Conservation (phyloP, 495 filamentous ascomycete species). For the Zalerion maritima region DNA sequence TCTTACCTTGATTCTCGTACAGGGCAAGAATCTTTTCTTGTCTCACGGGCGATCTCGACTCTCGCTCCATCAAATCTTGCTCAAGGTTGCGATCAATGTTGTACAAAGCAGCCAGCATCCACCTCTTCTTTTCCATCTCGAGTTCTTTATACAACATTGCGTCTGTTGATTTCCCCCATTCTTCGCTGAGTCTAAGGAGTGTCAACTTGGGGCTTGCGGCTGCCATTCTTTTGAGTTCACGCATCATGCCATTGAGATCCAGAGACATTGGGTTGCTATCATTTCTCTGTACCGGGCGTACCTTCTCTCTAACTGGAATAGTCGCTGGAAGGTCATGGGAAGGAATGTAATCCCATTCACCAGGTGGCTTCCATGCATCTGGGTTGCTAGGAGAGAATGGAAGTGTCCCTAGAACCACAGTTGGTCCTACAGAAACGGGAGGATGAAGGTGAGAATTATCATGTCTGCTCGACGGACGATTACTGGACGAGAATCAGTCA, state of each 20-base stretch:
- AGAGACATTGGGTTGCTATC: slow-evolving; percentile 10
- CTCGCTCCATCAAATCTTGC: not conserved
- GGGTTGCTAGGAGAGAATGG: slow-evolving; percentile 13
- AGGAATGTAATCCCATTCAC: slow-evolving; percentile 17
- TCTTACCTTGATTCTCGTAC: slow-evolving; percentile 27
- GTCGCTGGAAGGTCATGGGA: not conserved
- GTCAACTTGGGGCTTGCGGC: slow-evolving; percentile 26
- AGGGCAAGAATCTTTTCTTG: slow-evolving; percentile 20
- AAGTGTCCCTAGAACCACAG: not conserved
- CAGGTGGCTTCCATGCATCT: slow-evolving; percentile 28
- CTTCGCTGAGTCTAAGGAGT: slow-evolving; percentile 28
- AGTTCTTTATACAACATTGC: slow-evolving; percentile 23
- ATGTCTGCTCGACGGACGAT: slow-evolving; percentile 8
- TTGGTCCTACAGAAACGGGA: not conserved
- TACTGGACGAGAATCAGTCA: slow-evolving; percentile 8
- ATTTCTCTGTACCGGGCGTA: slow-evolving; percentile 10
- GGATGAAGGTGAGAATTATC: not conserved
- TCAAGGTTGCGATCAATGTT: slow-evolving; percentile 4
- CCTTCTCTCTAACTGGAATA: slow-evolving; percentile 7
- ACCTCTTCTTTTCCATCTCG: slow-evolving; percentile 26
- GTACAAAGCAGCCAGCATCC: slow-evolving; percentile 27
- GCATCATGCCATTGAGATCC: slow-evolving; percentile 19
- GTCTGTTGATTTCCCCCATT: slow-evolving; percentile 23
- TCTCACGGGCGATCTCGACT: slow-evolving; percentile 1
- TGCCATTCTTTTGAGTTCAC: slow-evolving; percentile 28